Base-by-base conservation (phyloP, 352 stramenopile species). In the Elongisporangium senticosum region DNA sequence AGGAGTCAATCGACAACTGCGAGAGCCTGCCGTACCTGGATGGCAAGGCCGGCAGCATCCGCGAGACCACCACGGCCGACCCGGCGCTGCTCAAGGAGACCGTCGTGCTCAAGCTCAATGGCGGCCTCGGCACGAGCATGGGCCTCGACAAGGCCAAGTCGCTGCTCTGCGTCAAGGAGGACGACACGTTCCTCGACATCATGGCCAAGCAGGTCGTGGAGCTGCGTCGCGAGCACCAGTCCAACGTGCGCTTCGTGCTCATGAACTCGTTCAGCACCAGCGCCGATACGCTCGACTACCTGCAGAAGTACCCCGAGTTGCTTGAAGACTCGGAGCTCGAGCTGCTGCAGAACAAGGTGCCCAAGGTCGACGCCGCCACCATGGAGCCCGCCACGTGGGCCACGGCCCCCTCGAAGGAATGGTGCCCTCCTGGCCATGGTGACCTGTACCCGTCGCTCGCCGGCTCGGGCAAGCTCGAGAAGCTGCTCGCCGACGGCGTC, bases 261-360 rank as follows among this genome's bases (percentile, higher is more conserved):
- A 95, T 95, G 86, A 95, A 95, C 80, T 89, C 76, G 57, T 95
- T 95, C 67, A 93, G 83, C 74, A 95, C 86, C 26, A 91, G 79
- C 58, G 67, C 78, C 17, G 86, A 95, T 65, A 95, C 86, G 40
- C 71, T 95, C 22, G 86, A 95, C 62, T 95, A 93, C 65, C 68
- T 95, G 54, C 67, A 87, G 53, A 95, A 95, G 80, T 95, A 95
- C 71, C 83, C 86, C 3, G 86, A 95, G 69, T 74, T 99, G 40
- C 81, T 94, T 19, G 88, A 90, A 43, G 96, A 99, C 67, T 85
- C 97, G 47, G 95, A 96, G 61, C 78, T 99, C 19, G 96, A 99
- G 84, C 93, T 99, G 64, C 67, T 99, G 54, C 96, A 99, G 79
- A 99, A 99, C 78, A 99, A 99, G 83, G 96, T 98, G 49, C 95